Percentiles rank a stretch among this genome's conserved stretches.
Conservation (phyloP, 805 yeast genomes). For the Spathaspora boniae region DNA sequence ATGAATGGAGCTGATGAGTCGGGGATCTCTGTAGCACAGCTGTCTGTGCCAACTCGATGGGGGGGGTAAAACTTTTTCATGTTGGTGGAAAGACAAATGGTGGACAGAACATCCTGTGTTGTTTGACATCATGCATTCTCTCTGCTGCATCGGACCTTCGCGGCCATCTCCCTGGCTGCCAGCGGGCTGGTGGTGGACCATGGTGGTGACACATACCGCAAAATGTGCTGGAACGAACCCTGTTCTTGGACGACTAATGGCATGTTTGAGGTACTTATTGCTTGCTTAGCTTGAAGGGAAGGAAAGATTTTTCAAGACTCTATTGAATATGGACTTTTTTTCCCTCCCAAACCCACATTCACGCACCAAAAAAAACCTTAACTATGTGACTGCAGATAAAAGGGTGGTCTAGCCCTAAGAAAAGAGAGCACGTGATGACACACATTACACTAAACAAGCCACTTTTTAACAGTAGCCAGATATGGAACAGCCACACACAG, state of each 20-base stretch:
- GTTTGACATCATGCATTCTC: background rate
- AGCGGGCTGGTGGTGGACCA: conserved; percentile 1
- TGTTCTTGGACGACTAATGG: conserved; percentile 98
- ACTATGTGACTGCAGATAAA: conserved; percentile 7
- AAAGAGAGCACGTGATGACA: conserved; percentile 3
- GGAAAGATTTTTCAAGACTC: background rate
- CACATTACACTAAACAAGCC: too few species aligned
- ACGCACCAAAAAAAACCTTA: conserved; percentile 1
- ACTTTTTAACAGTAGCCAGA: too few species aligned
- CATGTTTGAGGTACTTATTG: conserved; percentile 54
- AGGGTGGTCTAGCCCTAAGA: conserved; percentile 9
- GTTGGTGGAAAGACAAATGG: background rate
- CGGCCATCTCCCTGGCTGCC: too few species aligned
- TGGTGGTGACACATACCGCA: conserved; percentile 71
- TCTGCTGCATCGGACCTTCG: too few species aligned
- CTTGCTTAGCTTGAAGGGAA: conserved; percentile 1
- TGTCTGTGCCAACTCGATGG: too few species aligned
- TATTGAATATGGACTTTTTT: background rate
- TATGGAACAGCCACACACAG: background rate
- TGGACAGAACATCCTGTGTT: background rate
- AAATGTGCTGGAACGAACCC: conserved; percentile 99
- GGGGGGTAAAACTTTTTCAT: too few species aligned
- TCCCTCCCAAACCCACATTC: background rate
- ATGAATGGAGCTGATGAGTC: too few species aligned
- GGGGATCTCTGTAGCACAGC: too few species aligned